phyloP scores from a whole-genome alignment of 2,329 filamentous ascomycete genomes.

The Pestalotiopsis fici region DNA sequence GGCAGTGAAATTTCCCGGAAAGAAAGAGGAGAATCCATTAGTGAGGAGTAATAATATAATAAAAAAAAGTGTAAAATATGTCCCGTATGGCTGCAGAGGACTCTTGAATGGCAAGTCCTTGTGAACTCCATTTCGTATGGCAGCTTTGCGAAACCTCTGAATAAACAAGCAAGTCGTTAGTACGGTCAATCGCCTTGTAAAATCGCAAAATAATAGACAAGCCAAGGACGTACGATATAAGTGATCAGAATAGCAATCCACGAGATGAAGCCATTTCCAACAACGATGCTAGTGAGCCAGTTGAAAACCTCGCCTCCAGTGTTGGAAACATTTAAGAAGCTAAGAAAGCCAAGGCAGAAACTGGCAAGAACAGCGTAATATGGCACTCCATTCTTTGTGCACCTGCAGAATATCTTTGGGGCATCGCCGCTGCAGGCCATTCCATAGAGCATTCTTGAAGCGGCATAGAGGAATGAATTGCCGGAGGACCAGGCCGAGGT shows the following conservation, averaged over 20 bases:
- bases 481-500: conserved; percentile 38
- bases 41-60: conserved; percentile 24
- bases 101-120: conserved; percentile 22
- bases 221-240: conserved; percentile 16
- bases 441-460: conserved; percentile 44
- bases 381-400: conserved; percentile 44
- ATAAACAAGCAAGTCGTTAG: not conserved
- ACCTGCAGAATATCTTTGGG: conserved; percentile 43
- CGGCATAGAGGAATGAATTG: conserved; percentile 45
- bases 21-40: conserved; percentile 28
- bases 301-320: conserved; percentile 59
- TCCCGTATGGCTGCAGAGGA: conserved; percentile 27
- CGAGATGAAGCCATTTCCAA: conserved; percentile 48
- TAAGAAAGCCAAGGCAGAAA: conserved; percentile 59
- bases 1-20: conserved; percentile 32
- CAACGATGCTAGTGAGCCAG: conserved; percentile 58
- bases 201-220: conserved; percentile 18
- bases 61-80: conserved; percentile 21
- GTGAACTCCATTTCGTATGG: not conserved
- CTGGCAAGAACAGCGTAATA: conserved; percentile 36
- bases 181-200: conserved; percentile 21
- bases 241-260: conserved; percentile 39
- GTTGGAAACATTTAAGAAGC: conserved; percentile 64
- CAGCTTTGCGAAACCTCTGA: not conserved
- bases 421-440: conserved; percentile 48